Base-by-base conservation (phyloP, 768 basidiomycete species). In the Pisolithus marmoratus region DNA sequence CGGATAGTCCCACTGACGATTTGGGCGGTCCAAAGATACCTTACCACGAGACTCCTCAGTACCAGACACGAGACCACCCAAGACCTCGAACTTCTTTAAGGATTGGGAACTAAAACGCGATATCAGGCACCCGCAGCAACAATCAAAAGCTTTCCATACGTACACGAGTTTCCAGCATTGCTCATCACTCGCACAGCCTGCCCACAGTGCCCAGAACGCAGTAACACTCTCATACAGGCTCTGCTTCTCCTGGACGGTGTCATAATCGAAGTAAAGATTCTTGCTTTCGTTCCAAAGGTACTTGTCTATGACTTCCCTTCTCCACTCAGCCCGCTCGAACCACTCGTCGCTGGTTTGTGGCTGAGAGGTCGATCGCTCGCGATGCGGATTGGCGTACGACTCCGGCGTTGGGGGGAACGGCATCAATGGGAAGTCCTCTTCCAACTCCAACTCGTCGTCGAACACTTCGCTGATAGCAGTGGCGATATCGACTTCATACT, bases 1-100 rank as follows among this genome's bases (percentile, higher is more conserved):
- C 74, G 93, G 95, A 69, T 94, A 94, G 67, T 94, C 95, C 96
- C 95, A 99, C 65, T 99, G 95, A 56, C 95, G 90, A 72, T 97
- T 97, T 15, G 95, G 95, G 45, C 96, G 79, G 62, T 96, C 94
- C 49, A 99, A 75, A 15, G 94, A 95, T 53, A 98, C 94, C 67
- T 90, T 89, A 49, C 95, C 95, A 53, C 95, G 81, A 38, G 93
- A 96, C 67, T 93, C 90, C 60, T 99, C 96, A 1, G 95, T 98
- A 38, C 95, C 95, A 19, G 93, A 93, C 15, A 96, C 94, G 22
- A 98, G 74, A 8, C 95, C 95, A 20, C 95, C 95, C 4, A 94
- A 80, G 22, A 91, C 95, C 65, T 99, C 95, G 57, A 99, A 97
- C 75, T 96, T 97, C 71, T 85, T 83, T 64, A 99, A 69, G 19